These are phyloP conservation scores for Gossypium thurberi DNA, from an alignment of 345 rosid species.

Conservation along the genomic window DNA sequence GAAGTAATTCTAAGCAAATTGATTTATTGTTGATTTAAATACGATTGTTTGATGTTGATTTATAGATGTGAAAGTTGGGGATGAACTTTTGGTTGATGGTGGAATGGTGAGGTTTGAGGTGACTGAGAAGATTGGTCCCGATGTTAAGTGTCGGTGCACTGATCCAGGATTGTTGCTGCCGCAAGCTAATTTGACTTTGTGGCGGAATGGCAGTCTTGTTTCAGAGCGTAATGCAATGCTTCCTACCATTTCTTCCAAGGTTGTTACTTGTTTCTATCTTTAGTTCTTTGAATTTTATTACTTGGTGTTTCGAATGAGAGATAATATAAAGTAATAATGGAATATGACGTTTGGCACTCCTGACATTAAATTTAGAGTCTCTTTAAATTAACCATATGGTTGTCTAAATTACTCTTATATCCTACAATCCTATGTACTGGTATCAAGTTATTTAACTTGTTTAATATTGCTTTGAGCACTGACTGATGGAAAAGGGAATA, in stretches of 20 bases:
- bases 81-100: constrained; percentile 94
- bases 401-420: not conserved
- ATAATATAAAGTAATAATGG: not conserved
- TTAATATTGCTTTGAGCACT: too few relatives aligned
- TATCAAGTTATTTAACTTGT: not conserved
- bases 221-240: constrained; percentile 99
- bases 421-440: not conserved
- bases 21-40: not conserved
- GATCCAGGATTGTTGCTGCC: constrained; percentile 96
- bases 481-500: too few relatives aligned
- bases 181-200: constrained; percentile 95
- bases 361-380: not conserved
- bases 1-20: not conserved
- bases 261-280: constrained; percentile 7
- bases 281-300: not conserved
- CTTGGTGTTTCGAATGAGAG: not conserved
- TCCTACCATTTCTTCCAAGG: constrained; percentile 96
- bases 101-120: constrained; percentile 99
- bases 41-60: constrained; percentile 5
- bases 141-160: constrained; percentile 86
- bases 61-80: constrained; percentile 84
- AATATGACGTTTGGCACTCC: not conserved
- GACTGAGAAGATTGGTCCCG: constrained; percentile 93
- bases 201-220: constrained; percentile 98
- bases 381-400: not conserved